phyloP scores from a whole-genome alignment of 179 eudicot genomes.

The Sideroxylon spinosum region DNA sequence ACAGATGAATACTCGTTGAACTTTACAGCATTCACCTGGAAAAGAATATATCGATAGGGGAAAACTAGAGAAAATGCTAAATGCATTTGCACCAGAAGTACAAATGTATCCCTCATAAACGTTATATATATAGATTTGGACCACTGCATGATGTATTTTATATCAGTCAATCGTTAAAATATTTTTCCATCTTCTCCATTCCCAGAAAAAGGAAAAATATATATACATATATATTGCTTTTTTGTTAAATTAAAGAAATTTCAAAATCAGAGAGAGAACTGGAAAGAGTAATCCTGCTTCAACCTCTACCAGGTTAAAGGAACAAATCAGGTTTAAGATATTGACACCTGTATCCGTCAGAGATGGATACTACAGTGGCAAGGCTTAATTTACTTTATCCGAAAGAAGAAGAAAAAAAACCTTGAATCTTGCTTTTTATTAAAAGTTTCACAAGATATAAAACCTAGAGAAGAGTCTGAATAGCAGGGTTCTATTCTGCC shows the following conservation, averaged over 20 bases:
- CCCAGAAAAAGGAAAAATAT: no score
- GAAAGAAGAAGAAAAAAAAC: no score
- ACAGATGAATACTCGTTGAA: constrained; percentile 82
- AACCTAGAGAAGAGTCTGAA: background rate
- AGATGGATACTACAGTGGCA: background rate
- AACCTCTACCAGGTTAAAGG: background rate
- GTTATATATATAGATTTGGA: no score
- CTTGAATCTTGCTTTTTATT: no score
- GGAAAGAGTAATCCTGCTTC: background rate
- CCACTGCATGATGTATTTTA: background rate
- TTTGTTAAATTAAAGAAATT: background rate
- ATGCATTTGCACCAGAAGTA: background rate
- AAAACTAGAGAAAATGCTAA: background rate
- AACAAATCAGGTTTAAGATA: background rate
- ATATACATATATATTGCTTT: no score
- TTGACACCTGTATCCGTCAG: background rate
- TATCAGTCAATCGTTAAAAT: background rate
- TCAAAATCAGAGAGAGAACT: constrained; percentile 7
- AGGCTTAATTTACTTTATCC: no score
- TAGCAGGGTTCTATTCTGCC: background rate
- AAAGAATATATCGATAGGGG: background rate
- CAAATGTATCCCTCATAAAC: background rate
- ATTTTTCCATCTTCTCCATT: background rate
- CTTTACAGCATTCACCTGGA: constrained; percentile 93
- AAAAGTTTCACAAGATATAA: no score